A percentile compares a stretch with the other conserved stretches of the same genome.
phyloP scores from a whole-genome alignment of 2,329 filamentous ascomycete species.

The Diaporthe amygdali region DNA sequence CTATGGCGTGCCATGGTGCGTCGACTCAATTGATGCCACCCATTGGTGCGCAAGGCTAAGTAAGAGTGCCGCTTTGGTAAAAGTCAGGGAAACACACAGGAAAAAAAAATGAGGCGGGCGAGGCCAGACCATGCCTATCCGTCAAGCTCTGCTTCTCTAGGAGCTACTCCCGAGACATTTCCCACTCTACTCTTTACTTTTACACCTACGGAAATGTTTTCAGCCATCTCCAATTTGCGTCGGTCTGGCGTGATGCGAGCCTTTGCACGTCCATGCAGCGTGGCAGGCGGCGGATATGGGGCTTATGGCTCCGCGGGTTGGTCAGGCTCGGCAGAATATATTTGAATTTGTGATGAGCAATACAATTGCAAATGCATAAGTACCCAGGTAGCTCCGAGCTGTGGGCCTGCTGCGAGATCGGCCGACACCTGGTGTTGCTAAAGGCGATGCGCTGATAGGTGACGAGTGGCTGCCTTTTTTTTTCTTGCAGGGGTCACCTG shows the following conservation, averaged over 20 bases:
- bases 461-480: not conserved
- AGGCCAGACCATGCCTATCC: not conserved
- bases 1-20: not conserved
- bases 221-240: not conserved
- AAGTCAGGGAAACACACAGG: not conserved
- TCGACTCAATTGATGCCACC: not conserved
- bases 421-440: constrained; percentile 2
- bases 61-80: constrained; percentile 10
- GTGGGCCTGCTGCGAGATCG: constrained; percentile 10
- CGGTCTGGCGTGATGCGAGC: not conserved
- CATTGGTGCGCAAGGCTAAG: constrained; percentile 1
- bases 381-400: too few species aligned
- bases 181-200: not conserved
- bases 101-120: not conserved
- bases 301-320: not conserved
- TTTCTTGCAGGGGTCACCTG: constrained; percentile 5
- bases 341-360: constrained; percentile 17
- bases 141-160: not conserved
- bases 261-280: not conserved
- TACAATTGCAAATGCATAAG: constrained; percentile 10
- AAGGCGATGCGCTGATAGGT: constrained; percentile 8
- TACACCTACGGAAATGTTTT: not conserved
- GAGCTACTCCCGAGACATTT: not conserved
- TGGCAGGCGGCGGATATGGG: not conserved
- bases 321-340: not conserved